These are phyloP conservation scores for Aristolochia contorta DNA, from an alignment of 164 flowering plant genomes.

Conservation along the genomic window DNA sequence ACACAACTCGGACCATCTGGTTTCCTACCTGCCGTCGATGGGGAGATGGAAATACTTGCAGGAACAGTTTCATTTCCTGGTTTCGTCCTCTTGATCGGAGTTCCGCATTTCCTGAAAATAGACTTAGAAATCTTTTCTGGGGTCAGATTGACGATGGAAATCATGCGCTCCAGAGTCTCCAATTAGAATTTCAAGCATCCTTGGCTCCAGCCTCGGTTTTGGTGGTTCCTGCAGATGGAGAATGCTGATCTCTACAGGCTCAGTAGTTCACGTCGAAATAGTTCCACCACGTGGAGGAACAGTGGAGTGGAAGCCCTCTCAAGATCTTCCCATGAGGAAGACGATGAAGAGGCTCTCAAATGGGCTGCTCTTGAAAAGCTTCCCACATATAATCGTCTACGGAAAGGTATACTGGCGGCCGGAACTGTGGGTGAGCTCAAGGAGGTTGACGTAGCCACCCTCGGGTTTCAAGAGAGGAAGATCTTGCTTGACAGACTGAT, in stretches of 20 bases:
- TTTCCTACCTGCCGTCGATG: too few species aligned
- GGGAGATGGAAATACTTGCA: too few species aligned
- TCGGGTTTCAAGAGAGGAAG: constrained; percentile 44
- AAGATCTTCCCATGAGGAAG: constrained; percentile 36
- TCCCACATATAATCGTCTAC: constrained; percentile 55
- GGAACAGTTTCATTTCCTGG: too few species aligned
- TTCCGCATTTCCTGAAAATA: too few species aligned
- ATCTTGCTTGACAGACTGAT: constrained; percentile 47
- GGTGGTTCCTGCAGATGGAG: too few species aligned
- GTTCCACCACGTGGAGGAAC: constrained; percentile 41
- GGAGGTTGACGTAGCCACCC: constrained; percentile 43
- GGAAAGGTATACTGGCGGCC: constrained; percentile 43
- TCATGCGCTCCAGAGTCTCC: too few species aligned
- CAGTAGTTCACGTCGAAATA: constrained; percentile 26
- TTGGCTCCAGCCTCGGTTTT: too few species aligned
- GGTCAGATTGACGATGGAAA: too few species aligned
- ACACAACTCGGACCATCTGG: too few species aligned
- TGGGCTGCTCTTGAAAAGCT: constrained; percentile 79
- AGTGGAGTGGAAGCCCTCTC: constrained; percentile 34
- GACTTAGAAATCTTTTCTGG: too few species aligned
- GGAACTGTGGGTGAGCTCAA: constrained; percentile 25
- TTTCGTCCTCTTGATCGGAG: too few species aligned
- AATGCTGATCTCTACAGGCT: constrained; percentile 6
- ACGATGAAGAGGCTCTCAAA: constrained; percentile 72
- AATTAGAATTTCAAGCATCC: too few species aligned